Percentiles rank a stretch among this genome's conserved stretches.
These are phyloP conservation scores for Simmondsia chinensis DNA, from an alignment of 148 eudicot species.

Conservation along the genomic window DNA sequence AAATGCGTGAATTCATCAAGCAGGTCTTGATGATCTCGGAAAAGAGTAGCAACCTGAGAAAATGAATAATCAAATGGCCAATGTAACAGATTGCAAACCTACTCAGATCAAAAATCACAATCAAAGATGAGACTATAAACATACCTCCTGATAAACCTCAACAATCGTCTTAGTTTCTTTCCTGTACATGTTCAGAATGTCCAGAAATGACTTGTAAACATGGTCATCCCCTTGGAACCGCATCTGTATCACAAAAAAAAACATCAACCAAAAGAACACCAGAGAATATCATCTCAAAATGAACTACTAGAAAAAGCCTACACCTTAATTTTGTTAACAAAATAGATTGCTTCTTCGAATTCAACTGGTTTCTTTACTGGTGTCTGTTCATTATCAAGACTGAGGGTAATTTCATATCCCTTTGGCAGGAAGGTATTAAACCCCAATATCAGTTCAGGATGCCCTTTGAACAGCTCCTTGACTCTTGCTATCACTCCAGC, in stretches of 20 bases:
- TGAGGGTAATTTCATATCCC: conserved; percentile 54
- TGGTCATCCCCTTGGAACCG: conserved; percentile 55
- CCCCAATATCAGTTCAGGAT: conserved; percentile 57
- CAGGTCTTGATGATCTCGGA: conserved; percentile 44
- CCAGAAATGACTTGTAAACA: conserved; percentile 59
- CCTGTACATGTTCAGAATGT: conserved; percentile 45
- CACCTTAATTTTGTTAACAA: conserved; percentile 77
- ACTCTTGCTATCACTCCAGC: conserved; percentile 58
- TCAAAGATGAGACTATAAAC: conserved; percentile 5
- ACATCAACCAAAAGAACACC: conserved; percentile 6
- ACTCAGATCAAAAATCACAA: no score
- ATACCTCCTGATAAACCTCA: conserved; percentile 60
- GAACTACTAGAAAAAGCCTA: conserved; percentile 2
- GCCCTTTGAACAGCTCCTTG: conserved; percentile 65
- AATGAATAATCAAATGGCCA: not conserved
- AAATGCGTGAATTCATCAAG: conserved; percentile 48
- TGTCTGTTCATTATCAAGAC: conserved; percentile 25
- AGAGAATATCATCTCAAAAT: no score
- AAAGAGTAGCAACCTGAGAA: conserved; percentile 47
- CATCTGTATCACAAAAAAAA: conserved; percentile 30
- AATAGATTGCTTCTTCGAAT: conserved; percentile 55
- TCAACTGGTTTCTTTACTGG: conserved; percentile 56
- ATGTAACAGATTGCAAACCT: no score
- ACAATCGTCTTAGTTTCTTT: conserved; percentile 38
- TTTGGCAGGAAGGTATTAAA: conserved; percentile 67